A percentile compares a stretch with the other conserved stretches of the same genome.
phyloP scores from a whole-genome alignment of 257 asterid species.

The Ocimum tenuiflorum region DNA sequence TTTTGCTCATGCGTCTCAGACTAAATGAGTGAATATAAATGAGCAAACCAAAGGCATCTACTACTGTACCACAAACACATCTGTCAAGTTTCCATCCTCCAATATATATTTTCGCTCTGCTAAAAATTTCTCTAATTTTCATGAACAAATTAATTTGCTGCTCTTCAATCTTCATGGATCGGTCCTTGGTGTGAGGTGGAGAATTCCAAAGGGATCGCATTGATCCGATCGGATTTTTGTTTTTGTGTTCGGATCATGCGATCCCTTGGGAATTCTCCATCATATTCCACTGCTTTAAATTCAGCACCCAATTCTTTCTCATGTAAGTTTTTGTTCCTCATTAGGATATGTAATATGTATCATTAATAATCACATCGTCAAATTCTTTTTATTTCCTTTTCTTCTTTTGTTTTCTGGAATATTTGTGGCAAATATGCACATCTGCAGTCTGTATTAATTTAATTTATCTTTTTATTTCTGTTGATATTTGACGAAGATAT shows the following conservation, averaged over 20 bases:
- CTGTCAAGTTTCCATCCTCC: constrained; percentile 12
- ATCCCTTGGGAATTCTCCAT: constrained; percentile 52
- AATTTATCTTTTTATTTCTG: too few relatives aligned
- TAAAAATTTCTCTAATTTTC: not conserved
- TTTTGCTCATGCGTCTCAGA: constrained; percentile 19
- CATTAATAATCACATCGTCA: not conserved
- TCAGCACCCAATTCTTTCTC: not conserved
- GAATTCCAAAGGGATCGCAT: constrained; percentile 72
- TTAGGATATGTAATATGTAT: not conserved
- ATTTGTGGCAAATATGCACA: too few relatives aligned
- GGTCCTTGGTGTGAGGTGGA: constrained; percentile 34
- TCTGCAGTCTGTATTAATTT: too few relatives aligned
- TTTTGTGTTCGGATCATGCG: constrained; percentile 33
- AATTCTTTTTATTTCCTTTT: not conserved
- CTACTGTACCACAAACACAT: constrained; percentile 5
- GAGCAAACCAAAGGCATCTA: constrained; percentile 30
- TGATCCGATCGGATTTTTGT: constrained; percentile 23
- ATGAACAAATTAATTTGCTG: not conserved
- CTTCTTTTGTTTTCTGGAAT: not conserved
- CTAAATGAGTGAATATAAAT: constrained; percentile 33
- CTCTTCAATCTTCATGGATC: not conserved
- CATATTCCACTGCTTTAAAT: constrained; percentile 17
- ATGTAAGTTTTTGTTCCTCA: constrained; percentile 14
- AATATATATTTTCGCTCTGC: not conserved
- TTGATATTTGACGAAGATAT: too few relatives aligned